Conservation (phyloP, 495 filamentous ascomycete genomes). For the Podospora appendiculata region DNA sequence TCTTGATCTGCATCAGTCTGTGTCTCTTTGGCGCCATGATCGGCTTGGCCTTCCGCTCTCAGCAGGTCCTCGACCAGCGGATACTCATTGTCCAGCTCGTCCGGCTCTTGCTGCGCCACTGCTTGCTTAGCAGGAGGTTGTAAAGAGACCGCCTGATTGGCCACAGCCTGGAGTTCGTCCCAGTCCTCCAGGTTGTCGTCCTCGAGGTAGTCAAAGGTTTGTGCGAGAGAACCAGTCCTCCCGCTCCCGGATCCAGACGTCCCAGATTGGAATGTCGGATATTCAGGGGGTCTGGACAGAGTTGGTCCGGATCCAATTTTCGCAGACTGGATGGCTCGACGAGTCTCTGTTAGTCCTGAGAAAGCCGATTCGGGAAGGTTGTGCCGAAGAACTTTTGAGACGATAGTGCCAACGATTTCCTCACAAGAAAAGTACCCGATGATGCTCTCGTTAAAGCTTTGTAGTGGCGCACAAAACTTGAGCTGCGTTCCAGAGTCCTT, state of each 20-base stretch:
- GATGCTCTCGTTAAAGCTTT: slow-evolving; percentile 48
- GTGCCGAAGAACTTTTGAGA: slow-evolving; percentile 53
- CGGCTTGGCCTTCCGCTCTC: background rate
- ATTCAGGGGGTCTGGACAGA: too few species aligned
- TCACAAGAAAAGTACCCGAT: slow-evolving; percentile 78
- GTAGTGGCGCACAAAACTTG: slow-evolving; percentile 52
- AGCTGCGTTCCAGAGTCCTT: slow-evolving; percentile 48
- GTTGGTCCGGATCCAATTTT: too few species aligned
- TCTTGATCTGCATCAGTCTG: slow-evolving; percentile 14
- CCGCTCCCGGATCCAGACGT: too few species aligned
- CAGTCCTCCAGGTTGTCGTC: slow-evolving; percentile 14
- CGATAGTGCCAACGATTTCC: slow-evolving; percentile 77
- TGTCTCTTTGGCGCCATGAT: slow-evolving; percentile 17
- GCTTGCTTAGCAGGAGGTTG: too few species aligned
- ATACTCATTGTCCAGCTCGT: slow-evolving; percentile 9
- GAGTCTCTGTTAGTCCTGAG: slow-evolving; percentile 1
- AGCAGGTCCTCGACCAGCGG: slow-evolving; percentile 25
- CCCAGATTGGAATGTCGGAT: too few species aligned
- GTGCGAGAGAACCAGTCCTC: background rate
- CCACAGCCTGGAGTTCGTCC: too few species aligned
- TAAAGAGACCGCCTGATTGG: too few species aligned
- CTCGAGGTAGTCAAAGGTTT: background rate
- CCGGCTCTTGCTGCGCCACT: too few species aligned
- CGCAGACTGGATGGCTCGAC: too few species aligned
- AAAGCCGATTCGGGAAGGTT: slow-evolving; percentile 53